These are phyloP conservation scores for Linum trigynum DNA, from an alignment of 345 rosid species.

Conservation along the genomic window DNA sequence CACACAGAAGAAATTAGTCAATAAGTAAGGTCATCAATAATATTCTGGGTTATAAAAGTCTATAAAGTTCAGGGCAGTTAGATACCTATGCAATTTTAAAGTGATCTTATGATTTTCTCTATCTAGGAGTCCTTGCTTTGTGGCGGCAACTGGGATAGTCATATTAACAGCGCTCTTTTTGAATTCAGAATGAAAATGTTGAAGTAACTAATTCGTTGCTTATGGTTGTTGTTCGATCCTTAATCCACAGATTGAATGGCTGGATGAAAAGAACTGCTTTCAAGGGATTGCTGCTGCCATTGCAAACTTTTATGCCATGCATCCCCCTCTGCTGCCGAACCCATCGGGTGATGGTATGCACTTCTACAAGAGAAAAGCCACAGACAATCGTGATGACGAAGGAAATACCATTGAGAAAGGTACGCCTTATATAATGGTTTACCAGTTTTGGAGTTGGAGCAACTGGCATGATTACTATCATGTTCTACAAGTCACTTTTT, in stretches of 20 bases:
- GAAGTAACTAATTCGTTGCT: not conserved
- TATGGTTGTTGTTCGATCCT: constrained; percentile 2
- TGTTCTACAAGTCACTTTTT: too few relatives aligned
- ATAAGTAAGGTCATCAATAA: too few relatives aligned
- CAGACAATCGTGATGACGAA: constrained; percentile 23
- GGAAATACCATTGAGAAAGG: constrained; percentile 30
- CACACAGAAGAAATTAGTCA: too few relatives aligned
- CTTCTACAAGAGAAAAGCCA: constrained; percentile 39
- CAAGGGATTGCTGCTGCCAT: constrained; percentile 83
- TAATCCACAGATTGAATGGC: constrained; percentile 68
- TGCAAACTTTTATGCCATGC: constrained; percentile 86
- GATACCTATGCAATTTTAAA: too few relatives aligned
- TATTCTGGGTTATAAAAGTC: too few relatives aligned
- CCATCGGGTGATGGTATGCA: constrained; percentile 67
- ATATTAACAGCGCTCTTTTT: not conserved
- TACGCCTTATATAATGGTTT: constrained; percentile 10
- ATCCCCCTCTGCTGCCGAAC: constrained; percentile 79
- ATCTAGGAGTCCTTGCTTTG: too few relatives aligned
- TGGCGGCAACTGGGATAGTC: not conserved
- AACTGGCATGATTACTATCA: not conserved
- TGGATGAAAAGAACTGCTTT: constrained; percentile 70
- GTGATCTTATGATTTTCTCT: too few relatives aligned
- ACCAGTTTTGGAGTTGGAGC: not conserved
- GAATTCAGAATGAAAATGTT: not conserved
- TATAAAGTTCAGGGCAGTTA: too few relatives aligned